phyloP scores from a whole-genome alignment of 1,284 basidiomycete genomes.

The Kwoniella shivajii region DNA sequence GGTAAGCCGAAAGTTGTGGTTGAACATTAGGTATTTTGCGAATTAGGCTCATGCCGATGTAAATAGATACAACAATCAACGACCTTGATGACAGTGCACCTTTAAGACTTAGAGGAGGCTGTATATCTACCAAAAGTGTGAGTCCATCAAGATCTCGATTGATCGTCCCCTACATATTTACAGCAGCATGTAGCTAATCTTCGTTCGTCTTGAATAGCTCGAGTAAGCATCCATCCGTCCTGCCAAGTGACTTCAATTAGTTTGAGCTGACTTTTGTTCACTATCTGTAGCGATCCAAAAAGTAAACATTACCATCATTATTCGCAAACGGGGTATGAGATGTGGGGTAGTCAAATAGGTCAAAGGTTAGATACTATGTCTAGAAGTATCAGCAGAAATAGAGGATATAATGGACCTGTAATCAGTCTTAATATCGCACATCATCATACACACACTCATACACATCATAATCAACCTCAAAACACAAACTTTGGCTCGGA shows the following conservation, averaged over 20 bases:
- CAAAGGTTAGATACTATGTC: neutral
- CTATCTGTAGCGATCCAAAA: neutral
- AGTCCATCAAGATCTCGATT: too few species aligned
- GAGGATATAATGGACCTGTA: neutral
- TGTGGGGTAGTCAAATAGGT: conserved; percentile 1
- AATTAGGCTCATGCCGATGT: neutral
- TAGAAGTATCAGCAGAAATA: neutral
- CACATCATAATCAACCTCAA: too few species aligned
- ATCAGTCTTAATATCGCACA: neutral
- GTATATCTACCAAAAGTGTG: neutral
- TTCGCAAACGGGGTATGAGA: neutral
- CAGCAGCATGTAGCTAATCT: neutral
- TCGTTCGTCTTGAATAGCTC: neutral
- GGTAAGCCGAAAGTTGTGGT: too few species aligned
- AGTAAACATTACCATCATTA: conserved; percentile 1
- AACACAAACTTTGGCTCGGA: too few species aligned
- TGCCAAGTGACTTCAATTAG: neutral
- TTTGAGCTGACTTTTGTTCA: too few species aligned
- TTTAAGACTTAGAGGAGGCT: neutral
- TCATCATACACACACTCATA: neutral
- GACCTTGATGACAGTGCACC: neutral
- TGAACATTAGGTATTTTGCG: neutral
- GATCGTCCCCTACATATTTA: too few species aligned
- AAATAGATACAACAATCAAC: neutral
- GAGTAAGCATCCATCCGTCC: neutral